Base-by-base conservation (phyloP, 495 filamentous ascomycete genomes). In the Rhypophila decipiens region DNA sequence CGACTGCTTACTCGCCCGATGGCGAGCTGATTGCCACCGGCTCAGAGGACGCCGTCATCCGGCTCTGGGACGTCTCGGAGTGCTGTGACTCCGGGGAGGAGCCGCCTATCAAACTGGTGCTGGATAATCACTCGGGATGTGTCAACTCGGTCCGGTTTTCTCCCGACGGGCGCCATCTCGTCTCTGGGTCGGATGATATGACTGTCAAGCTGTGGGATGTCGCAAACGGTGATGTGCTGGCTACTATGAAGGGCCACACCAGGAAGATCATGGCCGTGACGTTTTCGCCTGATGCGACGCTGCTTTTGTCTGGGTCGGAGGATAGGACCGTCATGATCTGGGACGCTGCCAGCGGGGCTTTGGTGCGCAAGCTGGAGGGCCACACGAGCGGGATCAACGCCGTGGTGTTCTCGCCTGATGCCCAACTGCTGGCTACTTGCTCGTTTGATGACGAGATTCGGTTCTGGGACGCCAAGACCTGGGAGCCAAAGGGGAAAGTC, bases 291-390 rank as follows among this genome's bases (percentile, higher is more conserved):
- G 43, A 45, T 33, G 29, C 21, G 3, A 35, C 15, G 12, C 33
- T 64, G 11, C 5, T 72, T 0, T 63, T 50, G 9, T 69, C 67
- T 10, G 55, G 36, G 12, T 68, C 62, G 0, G 0, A 35, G 29
- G 56, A 71, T 29, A 50, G 48, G 1, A 68, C 63, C 4, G 49
- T 66, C n/a, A 50, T 59, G 47, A 43, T 71, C 48, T 71, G 67
- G 67, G 56, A 67, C 46, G 35, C 43, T 20, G 45, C 39, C 18
- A 59, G 49, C 42, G 51, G 47, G 44, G 27, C 45, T 12, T 42
- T 19, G 17, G 19, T 47, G 5, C 42, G 44, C n/a, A 18, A 42
- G 19, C 33, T 49, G 18, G 31, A 56, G 34, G 55, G 52, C 46
- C 36, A 44, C 39, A 22, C 5, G 22, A 21, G 19, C 20, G 19